A percentile compares a stretch with the other conserved stretches of the same genome.
Conservation (phyloP, 148 eudicot species). For the Pouteria glomerata region DNA sequence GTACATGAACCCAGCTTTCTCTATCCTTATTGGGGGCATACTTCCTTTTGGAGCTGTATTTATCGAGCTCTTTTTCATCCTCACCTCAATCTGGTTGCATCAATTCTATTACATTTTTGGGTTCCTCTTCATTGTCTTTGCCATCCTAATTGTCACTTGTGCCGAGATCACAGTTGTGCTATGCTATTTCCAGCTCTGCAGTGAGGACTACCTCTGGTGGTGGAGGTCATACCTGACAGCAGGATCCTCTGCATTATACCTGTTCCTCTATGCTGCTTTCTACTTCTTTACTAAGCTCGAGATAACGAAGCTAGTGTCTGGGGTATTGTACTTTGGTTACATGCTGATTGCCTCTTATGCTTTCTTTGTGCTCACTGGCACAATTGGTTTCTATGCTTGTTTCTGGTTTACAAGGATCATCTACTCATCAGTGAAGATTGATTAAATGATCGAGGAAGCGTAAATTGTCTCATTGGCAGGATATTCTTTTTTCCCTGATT, state of each 20-base stretch:
- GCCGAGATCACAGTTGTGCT: conserved; percentile 54
- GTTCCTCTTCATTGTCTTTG: conserved; percentile 43
- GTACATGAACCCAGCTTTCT: conserved; percentile 53
- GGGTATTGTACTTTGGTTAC: conserved; percentile 47
- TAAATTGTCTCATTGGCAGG: not conserved
- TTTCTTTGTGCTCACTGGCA: conserved; percentile 50
- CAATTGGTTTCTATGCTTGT: conserved; percentile 56
- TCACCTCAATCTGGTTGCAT: conserved; percentile 56
- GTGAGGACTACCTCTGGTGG: conserved; percentile 61
- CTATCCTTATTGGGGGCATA: conserved; percentile 47
- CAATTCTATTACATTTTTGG: conserved; percentile 58
- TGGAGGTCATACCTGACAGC: conserved; percentile 56
- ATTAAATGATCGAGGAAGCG: conserved; percentile 18
- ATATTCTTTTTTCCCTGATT: not conserved
- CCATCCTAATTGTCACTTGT: conserved; percentile 39
- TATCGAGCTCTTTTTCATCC: conserved; percentile 53
- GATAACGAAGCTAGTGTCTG: conserved; percentile 49
- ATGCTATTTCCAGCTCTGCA: conserved; percentile 58
- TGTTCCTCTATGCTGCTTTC: conserved; percentile 48
- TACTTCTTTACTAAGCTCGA: conserved; percentile 57
- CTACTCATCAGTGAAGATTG: conserved; percentile 60
- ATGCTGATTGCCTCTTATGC: conserved; percentile 53
- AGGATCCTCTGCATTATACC: conserved; percentile 50
- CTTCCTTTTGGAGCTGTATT: conserved; percentile 60
- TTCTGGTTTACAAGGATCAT: conserved; percentile 55